These are phyloP conservation scores for Debaryomyces hansenii DNA, from an alignment of 805 yeast species.

Conservation along the genomic window DNA sequence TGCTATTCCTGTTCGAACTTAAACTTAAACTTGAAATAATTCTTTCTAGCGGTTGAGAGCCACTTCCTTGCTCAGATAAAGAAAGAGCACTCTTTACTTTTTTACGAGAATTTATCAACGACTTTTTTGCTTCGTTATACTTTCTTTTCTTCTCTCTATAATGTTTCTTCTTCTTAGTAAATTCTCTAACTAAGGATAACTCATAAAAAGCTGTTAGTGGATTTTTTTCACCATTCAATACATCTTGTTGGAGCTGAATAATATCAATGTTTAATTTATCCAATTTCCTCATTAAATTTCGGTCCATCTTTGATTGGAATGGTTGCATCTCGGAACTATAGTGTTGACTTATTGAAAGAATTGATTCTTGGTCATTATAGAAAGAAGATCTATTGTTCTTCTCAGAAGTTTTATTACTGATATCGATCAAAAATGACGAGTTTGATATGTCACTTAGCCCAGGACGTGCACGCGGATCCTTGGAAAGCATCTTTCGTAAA, in stretches of 20 bases:
- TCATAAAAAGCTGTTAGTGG: conserved; percentile 76
- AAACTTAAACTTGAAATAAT: conserved; percentile 38
- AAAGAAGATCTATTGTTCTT: conserved; percentile 14
- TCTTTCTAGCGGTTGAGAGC: conserved; percentile 36
- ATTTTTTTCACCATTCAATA: conserved; percentile 62
- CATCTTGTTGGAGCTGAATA: conserved; percentile 57
- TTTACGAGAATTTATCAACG: conserved; percentile 29
- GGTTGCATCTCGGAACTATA: conserved; percentile 33
- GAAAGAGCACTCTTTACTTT: conserved; percentile 39
- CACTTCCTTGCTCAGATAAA: conserved; percentile 28
- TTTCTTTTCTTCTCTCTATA: conserved; percentile 29
- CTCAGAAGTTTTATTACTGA: conserved; percentile 26
- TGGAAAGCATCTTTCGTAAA: conserved; percentile 55
- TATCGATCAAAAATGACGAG: conserved; percentile 34
- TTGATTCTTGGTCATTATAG: conserved; percentile 32
- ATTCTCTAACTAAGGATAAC: conserved; percentile 56
- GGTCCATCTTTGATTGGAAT: conserved; percentile 63
- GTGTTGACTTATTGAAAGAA: conserved; percentile 40
- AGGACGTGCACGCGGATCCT: conserved; percentile 68
- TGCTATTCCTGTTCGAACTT: conserved; percentile 18
- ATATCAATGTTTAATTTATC: conserved; percentile 63
- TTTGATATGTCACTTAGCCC: conserved; percentile 35
- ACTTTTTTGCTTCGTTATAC: conserved; percentile 32
- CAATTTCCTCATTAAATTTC: conserved; percentile 57
- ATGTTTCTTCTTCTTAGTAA: conserved; percentile 31